phyloP scores from a whole-genome alignment of 495 filamentous ascomycete species.

The Aspergillus bertholletiae region DNA sequence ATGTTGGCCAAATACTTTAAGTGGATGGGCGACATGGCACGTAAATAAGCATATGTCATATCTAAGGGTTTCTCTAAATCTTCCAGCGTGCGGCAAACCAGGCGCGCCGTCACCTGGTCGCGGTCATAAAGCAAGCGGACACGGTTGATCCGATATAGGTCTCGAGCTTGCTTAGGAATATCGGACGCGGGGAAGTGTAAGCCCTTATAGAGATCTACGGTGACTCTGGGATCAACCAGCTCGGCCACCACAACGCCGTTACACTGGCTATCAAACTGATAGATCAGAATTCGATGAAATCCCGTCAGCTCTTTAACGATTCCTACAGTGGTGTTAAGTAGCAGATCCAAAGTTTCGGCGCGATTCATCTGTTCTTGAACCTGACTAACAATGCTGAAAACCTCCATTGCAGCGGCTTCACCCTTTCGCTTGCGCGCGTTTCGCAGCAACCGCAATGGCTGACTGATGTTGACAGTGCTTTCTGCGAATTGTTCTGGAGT shows the following conservation, averaged over 20 bases:
- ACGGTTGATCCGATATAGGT: slow-evolving; percentile 64
- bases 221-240: slow-evolving; percentile 73
- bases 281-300: slow-evolving; percentile 91
- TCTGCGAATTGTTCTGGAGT: slow-evolving; percentile 69
- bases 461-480: slow-evolving; percentile 64
- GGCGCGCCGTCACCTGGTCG: slow-evolving; percentile 52
- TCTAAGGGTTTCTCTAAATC: slow-evolving; percentile 79
- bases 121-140: slow-evolving; percentile 40
- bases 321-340: slow-evolving; percentile 35
- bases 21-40: slow-evolving; percentile 84
- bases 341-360: slow-evolving; percentile 52
- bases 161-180: slow-evolving; percentile 81
- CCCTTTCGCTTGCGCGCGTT: slow-evolving; percentile 73
- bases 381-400: slow-evolving; percentile 76
- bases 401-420: slow-evolving; percentile 88
- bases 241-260: slow-evolving; percentile 89
- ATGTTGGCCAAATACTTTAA: slow-evolving; percentile 89
- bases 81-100: slow-evolving; percentile 74
- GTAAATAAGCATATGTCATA: slow-evolving; percentile 79
- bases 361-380: slow-evolving; percentile 58
- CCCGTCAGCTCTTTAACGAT: slow-evolving; percentile 74
- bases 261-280: slow-evolving; percentile 81
- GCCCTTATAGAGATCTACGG: slow-evolving; percentile 84
- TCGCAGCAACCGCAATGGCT: slow-evolving; percentile 75
- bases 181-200: slow-evolving; percentile 90